phyloP scores from a whole-genome alignment of 176 grass and related monocot species.

The Bonia amplexicaulis region DNA sequence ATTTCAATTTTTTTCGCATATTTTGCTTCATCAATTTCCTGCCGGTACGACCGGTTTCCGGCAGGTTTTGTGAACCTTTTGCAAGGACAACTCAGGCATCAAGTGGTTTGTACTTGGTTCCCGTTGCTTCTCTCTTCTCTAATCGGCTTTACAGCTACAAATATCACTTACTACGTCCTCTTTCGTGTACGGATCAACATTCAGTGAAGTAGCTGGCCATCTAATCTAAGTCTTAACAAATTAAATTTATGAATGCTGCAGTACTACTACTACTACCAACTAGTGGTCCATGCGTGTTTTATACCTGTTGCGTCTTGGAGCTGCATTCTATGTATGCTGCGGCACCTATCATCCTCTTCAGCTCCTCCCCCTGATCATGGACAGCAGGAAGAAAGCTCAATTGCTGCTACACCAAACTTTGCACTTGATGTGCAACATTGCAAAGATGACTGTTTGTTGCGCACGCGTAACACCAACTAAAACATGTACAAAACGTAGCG shows the following conservation, averaged over 20 bases:
- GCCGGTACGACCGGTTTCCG: neutral
- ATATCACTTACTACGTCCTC: neutral
- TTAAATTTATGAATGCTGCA: neutral
- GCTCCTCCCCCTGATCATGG: conserved; percentile 55
- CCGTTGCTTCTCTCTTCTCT: conserved; percentile 13
- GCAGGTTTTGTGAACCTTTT: neutral
- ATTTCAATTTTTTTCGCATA: neutral
- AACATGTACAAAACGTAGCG: neutral
- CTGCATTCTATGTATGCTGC: conserved; percentile 64
- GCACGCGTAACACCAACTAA: neutral
- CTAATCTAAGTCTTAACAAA: neutral
- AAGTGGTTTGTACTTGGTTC: neutral
- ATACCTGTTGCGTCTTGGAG: conserved; percentile 71
- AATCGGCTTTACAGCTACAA: neutral
- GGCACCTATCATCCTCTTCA: conserved; percentile 52
- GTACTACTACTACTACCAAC: conserved; percentile 7
- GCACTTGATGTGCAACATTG: neutral
- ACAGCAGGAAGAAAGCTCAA: neutral
- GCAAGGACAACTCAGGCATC: neutral
- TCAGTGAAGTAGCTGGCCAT: neutral
- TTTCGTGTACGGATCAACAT: neutral
- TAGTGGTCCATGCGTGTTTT: neutral
- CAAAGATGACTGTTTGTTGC: neutral
- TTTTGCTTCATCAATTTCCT: neutral
- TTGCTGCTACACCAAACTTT: neutral